A percentile compares a stretch with the other conserved stretches of the same genome.
Evolutionary conservation across 2,329 filamentous ascomycete genomes (phyloP).

Genomic region (Xylaria sp.): DNA sequence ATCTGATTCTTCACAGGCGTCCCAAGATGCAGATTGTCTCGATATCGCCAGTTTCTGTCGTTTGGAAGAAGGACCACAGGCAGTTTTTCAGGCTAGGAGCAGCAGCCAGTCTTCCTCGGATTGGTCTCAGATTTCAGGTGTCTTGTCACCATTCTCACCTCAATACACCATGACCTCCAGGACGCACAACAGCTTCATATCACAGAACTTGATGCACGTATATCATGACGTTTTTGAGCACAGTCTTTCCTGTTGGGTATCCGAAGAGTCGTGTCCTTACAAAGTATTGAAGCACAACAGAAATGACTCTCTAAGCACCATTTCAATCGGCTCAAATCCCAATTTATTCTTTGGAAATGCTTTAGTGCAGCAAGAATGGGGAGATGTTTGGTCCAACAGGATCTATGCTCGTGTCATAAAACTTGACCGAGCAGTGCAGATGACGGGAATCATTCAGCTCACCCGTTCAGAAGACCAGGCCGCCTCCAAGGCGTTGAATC

Average conservation of each 20-base stretch:
- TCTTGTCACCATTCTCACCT: conserved; percentile 4
- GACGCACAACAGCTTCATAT: conserved; percentile 5
- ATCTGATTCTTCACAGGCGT: too few species aligned
- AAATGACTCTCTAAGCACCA: background rate
- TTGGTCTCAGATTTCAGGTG: background rate
- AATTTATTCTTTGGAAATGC: background rate
- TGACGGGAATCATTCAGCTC: background rate
- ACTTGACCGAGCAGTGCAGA: conserved; percentile 9
- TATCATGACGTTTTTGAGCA: conserved; percentile 13
- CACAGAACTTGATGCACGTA: conserved; percentile 9
- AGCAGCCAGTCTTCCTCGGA: background rate
- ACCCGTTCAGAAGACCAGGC: conserved; percentile 3
- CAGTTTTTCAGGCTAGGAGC: background rate
- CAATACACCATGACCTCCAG: background rate
- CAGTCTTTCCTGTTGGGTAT: conserved; percentile 5
- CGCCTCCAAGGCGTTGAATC: conserved; percentile 7
- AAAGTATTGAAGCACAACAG: background rate
- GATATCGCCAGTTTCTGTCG: too few species aligned
- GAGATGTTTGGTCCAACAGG: conserved; percentile 6
- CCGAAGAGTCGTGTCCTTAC: conserved; percentile 4
- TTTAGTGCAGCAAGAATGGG: background rate
- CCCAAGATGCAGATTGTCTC: too few species aligned
- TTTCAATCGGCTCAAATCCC: background rate
- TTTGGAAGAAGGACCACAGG: too few species aligned
- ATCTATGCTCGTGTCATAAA: conserved; percentile 7